A percentile compares a stretch with the other conserved stretches of the same genome.
Evolutionary conservation across 2,329 filamentous ascomycete genomes (phyloP).

Genomic region (Phialocephala subalpina): DNA sequence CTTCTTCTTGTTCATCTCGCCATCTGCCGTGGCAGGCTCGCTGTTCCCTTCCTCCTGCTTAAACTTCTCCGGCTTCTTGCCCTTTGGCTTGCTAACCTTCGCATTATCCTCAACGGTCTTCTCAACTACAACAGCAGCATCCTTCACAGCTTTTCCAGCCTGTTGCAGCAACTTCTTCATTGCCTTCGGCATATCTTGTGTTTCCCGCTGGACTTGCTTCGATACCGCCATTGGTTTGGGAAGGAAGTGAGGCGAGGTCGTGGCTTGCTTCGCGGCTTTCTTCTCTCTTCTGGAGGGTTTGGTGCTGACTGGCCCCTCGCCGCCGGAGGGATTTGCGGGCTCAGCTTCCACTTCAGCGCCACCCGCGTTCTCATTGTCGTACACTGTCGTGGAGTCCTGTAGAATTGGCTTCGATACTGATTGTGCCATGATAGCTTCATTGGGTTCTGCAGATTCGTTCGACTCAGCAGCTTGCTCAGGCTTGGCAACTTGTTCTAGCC

Average conservation of each 20-base stretch:
- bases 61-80: not conserved
- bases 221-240: not conserved
- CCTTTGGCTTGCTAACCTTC: not conserved
- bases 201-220: not conserved
- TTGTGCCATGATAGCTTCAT: no score
- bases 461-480: no score
- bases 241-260: not conserved
- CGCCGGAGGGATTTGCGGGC: no score
- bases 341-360: not conserved
- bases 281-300: slow-evolving; percentile 7
- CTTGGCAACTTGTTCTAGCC: no score
- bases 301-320: not conserved
- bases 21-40: not conserved
- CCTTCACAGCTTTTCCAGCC: slow-evolving; percentile 5
- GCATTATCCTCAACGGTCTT: slow-evolving; percentile 2
- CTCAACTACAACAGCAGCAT: not conserved
- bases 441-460: no score
- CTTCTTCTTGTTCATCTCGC: slow-evolving; percentile 26
- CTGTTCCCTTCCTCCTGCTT: not conserved
- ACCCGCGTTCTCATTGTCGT: not conserved
- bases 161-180: slow-evolving; percentile 3
- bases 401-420: not conserved
- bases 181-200: not conserved
- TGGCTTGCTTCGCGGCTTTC: slow-evolving; percentile 4
- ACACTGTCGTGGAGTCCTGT: not conserved